Evolutionary conservation across 2,329 filamentous ascomycete species (phyloP).

Genomic region (Paraphoma sp.): DNA sequence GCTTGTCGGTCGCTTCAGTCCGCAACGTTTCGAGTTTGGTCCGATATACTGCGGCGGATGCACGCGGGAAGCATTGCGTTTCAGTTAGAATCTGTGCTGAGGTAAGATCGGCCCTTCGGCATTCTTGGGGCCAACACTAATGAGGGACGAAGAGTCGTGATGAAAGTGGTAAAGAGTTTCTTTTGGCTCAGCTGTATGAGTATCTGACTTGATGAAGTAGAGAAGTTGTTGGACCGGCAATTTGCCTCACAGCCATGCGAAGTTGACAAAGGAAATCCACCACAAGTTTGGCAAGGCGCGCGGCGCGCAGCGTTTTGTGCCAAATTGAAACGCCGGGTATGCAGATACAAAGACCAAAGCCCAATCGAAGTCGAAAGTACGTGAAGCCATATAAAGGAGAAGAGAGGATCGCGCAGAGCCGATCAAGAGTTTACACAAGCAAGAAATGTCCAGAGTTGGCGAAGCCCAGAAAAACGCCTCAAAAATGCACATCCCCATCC

Average conservation of each 20-base stretch:
- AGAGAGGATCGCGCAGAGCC: neutral
- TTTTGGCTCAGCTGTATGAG: conserved; percentile 2
- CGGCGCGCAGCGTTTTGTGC: conserved; percentile 12
- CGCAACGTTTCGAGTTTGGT: neutral
- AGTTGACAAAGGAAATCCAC: conserved; percentile 16
- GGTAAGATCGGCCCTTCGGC: neutral
- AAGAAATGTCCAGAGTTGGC: conserved; percentile 10
- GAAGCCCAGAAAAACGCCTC: conserved; percentile 22
- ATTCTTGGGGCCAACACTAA: neutral
- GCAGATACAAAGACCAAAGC: conserved; percentile 12
- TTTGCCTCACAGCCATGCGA: neutral
- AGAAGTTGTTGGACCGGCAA: neutral
- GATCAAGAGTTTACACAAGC: conserved; percentile 6
- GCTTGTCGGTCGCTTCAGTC: neutral
- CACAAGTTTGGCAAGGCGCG: neutral
- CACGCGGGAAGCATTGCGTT: neutral
- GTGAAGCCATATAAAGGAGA: neutral
- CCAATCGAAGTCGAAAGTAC: conserved; percentile 1
- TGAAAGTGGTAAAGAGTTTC: neutral
- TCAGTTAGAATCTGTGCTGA: neutral
- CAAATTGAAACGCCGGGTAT: conserved; percentile 21
- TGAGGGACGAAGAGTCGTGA: neutral
- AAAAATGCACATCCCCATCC: conserved; percentile 22
- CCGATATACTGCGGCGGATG: neutral
- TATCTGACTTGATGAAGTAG: neutral